Evolutionary conservation across 208 protist species (phyloP), one percentile per base, ranked within the genome.

Genomic region (Tritrichomonas musculus): DNA sequence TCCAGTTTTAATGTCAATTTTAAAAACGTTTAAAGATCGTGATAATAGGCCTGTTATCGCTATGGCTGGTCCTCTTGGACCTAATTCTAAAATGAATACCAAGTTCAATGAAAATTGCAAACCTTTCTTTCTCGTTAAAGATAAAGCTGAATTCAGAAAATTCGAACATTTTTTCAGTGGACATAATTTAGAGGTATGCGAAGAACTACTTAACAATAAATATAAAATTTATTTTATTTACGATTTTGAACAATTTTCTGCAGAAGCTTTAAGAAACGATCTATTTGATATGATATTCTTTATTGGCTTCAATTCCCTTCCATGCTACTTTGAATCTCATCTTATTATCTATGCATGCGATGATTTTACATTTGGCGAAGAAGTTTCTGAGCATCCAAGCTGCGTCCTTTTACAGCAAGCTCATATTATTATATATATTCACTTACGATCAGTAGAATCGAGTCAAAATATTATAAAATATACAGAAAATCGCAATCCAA

Each of bases 301-400:
- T 53, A 11, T 82, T 50, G 73, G 73, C 17, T 53, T 82, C 25
- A 82, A 82, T 30, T 82, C 73, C 0, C 41, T 82, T 50, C 73
- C 73, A 20, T 82, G 73, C 25, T 82, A 53, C 73, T 82, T 82
- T 30, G n/a, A 47, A n/a, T 82, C 73, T 50, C 73, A 82, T 36
- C 41, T 82, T 14, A 33, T 47, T 22, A 82, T 82, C 50, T 82
- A 82, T 82, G n/a, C 73, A n/a, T 82, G 33, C 25, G 73, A 82
- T 82, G 73, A 82, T 47, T 82, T 82, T 36, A 82, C 73, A 30
- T 82, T 82, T 53, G n/a, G n/a, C 11, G 73, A 82, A 11, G 73
- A 82, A n/a, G 50, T 82, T 53, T 50, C 73, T n/a, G 39, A 82
- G 9, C 73, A 82, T 44, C n/a, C n/a, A 14, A 47, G n/a, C 5